Percentiles rank a stretch among this genome's conserved stretches.
Conservation (phyloP, 345 rosid species). For the Capsella bursapastoris region DNA sequence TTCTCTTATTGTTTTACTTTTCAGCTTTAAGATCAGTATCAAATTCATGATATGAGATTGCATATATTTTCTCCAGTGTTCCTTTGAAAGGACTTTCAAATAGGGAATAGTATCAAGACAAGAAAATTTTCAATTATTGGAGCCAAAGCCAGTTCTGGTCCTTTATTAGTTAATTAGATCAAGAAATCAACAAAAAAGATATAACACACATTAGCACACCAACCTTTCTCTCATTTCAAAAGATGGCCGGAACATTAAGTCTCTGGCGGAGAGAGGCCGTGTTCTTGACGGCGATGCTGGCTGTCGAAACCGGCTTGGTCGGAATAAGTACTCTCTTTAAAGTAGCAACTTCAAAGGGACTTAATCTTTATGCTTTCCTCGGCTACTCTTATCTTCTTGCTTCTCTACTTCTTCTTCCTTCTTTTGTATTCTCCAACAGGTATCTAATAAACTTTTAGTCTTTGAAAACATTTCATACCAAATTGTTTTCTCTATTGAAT, state of each 20-base stretch:
- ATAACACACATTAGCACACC: background rate
- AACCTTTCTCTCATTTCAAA: background rate
- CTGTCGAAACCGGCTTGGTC: conserved; percentile 57
- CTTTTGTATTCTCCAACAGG: conserved; percentile 72
- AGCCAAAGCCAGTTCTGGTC: background rate
- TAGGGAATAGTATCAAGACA: too few relatives aligned
- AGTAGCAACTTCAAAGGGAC: conserved; percentile 70
- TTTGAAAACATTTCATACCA: background rate
- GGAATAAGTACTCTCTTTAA: conserved; percentile 72
- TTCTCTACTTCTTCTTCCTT: conserved; percentile 77
- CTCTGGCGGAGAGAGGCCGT: conserved; percentile 50
- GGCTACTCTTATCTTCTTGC: conserved; percentile 72
- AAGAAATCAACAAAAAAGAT: background rate
- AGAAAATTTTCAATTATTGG: background rate
- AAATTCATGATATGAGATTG: too few relatives aligned
- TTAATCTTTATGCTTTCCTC: conserved; percentile 67
- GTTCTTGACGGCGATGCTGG: conserved; percentile 63
- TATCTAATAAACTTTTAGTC: conserved; percentile 15
- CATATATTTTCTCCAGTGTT: too few relatives aligned
- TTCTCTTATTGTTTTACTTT: too few relatives aligned
- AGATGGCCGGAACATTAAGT: conserved; percentile 45
- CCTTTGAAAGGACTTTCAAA: too few relatives aligned
- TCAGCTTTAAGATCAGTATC: too few relatives aligned
- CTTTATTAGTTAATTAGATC: too few relatives aligned
- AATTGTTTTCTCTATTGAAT: background rate